A percentile compares a stretch with the other conserved stretches of the same genome.
phyloP scores from a whole-genome alignment of 768 basidiomycete genomes.

The Astraeus odoratus region DNA sequence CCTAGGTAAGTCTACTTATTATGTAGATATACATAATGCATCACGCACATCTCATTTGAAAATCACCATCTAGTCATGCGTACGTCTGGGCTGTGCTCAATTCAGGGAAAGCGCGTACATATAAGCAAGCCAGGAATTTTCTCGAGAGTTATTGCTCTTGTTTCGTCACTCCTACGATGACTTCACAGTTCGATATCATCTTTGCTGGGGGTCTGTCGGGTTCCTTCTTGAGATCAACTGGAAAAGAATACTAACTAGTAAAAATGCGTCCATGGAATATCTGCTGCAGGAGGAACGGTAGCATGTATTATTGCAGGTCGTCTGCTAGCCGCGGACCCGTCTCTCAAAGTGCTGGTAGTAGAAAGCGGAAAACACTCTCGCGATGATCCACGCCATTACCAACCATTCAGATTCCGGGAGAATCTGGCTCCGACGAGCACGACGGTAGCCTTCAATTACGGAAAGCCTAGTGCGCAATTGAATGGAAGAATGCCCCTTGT shows the following conservation, averaged over 20 bases:
- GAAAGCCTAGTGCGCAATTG: constrained; percentile 10
- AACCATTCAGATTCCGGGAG: constrained; percentile 12
- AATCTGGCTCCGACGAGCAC: constrained; percentile 14
- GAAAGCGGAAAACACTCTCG: constrained; percentile 19
- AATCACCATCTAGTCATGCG: too few species aligned
- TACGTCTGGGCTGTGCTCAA: too few species aligned
- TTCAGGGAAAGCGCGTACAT: too few species aligned
- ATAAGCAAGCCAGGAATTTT: too few species aligned
- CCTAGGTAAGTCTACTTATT: too few species aligned
- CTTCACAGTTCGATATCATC: constrained; percentile 36
- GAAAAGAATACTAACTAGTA: neutral
- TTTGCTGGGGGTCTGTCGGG: constrained; percentile 45
- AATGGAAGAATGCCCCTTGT: constrained; percentile 11
- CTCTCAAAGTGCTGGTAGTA: constrained; percentile 21
- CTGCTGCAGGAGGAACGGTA: constrained; percentile 19
- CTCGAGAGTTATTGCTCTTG: too few species aligned
- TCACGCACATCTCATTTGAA: too few species aligned
- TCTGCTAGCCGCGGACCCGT: constrained; percentile 17
- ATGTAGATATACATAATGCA: too few species aligned
- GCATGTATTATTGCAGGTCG: constrained; percentile 24
- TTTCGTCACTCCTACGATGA: too few species aligned
- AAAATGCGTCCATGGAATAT: too few species aligned
- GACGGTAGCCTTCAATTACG: constrained; percentile 9
- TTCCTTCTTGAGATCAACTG: neutral
- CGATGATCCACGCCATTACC: constrained; percentile 14